Conservation (phyloP, 1,284 basidiomycete genomes). For the Testicularia cyperi region DNA sequence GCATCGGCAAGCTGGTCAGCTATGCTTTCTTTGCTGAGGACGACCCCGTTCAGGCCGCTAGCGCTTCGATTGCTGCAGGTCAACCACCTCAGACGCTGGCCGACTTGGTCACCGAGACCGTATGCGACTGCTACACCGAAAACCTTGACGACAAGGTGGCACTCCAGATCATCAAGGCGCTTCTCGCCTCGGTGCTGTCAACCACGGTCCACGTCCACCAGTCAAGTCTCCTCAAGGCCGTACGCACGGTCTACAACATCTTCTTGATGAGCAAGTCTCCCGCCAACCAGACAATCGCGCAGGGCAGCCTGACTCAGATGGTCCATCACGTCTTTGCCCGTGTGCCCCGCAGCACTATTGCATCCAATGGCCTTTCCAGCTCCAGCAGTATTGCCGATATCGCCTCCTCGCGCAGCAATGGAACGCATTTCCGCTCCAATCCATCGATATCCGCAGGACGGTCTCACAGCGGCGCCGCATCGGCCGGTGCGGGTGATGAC, state of each 20-base stretch:
- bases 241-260: constrained; percentile 59
- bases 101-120: constrained; percentile 56
- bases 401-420: constrained; percentile 4
- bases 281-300: constrained; percentile 57
- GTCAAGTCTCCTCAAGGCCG: constrained; percentile 61
- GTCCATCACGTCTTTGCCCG: constrained; percentile 56
- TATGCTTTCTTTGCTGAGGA: constrained; percentile 59
- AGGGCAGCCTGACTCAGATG: constrained; percentile 58
- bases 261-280: constrained; percentile 55
- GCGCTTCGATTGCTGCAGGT: constrained; percentile 13
- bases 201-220: constrained; percentile 56
- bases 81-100: constrained; percentile 44
- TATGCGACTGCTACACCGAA: constrained; percentile 57
- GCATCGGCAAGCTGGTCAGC: constrained; percentile 58
- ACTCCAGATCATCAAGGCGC: constrained; percentile 59
- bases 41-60: constrained; percentile 16
- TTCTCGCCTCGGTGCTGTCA: constrained; percentile 55
- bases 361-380: constrained; percentile 5
- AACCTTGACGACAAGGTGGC: constrained; percentile 52
- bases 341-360: constrained; percentile 31
- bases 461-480: too few relatives aligned
- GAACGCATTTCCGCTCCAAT: too few relatives aligned
- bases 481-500: too few relatives aligned
- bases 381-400: constrained; percentile 24
- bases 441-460: too few relatives aligned